Conservation (phyloP, 805 yeast species). For the Priceomyces melissophilus region DNA sequence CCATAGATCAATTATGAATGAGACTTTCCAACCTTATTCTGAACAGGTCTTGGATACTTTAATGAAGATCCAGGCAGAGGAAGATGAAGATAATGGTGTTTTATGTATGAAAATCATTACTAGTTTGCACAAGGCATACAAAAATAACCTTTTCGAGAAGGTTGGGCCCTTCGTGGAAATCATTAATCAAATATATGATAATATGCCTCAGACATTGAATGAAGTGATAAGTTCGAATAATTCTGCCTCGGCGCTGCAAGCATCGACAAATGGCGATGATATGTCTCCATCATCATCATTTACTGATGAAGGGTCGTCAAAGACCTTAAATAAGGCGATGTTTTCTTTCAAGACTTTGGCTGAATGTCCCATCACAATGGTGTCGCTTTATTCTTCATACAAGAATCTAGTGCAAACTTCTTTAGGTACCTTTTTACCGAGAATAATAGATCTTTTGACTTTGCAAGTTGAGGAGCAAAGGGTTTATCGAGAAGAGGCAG, state of each 20-base stretch:
- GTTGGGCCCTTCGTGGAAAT: constrained; percentile 78
- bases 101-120: constrained; percentile 86
- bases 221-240: constrained; percentile 49
- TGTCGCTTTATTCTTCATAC: constrained; percentile 83
- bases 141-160: constrained; percentile 58
- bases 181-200: constrained; percentile 71
- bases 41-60: constrained; percentile 56
- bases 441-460: constrained; percentile 67
- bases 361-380: constrained; percentile 97
- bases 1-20: constrained; percentile 80
- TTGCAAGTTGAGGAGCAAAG: constrained; percentile 80
- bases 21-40: constrained; percentile 71
- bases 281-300: constrained; percentile 36
- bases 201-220: constrained; percentile 71
- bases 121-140: constrained; percentile 80
- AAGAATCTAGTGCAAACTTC: constrained; percentile 69
- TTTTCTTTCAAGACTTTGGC: constrained; percentile 86
- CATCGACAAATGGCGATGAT: constrained; percentile 15
- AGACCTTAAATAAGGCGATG: constrained; percentile 63
- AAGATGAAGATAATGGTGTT: constrained; percentile 95
- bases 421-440: constrained; percentile 75
- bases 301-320: constrained; percentile 41
- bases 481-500: constrained; percentile 40
- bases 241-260: constrained; percentile 3
- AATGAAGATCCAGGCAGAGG: constrained; percentile 58